These are phyloP conservation scores for Mortierella alpina DNA, from an alignment of 192 early-diverging fungal genomes.

Conservation along the genomic window DNA sequence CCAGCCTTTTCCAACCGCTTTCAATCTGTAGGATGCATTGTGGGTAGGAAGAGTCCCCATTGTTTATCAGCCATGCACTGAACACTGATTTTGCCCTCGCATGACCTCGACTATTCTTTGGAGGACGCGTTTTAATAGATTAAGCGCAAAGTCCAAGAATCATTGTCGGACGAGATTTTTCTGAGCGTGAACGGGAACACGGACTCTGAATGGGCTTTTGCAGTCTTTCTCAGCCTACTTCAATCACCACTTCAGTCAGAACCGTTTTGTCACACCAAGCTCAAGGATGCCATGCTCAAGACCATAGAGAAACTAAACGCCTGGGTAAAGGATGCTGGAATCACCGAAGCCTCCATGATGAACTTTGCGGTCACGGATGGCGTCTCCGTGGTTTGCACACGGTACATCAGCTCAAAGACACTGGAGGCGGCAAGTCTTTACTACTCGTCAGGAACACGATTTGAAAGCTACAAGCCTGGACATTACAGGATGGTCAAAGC, in stretches of 20 bases:
- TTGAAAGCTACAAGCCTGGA: constrained; percentile 66
- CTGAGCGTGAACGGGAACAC: constrained; percentile 80
- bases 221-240: constrained; percentile 79
- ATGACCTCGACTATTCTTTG: too few species aligned
- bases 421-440: constrained; percentile 77
- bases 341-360: constrained; percentile 66
- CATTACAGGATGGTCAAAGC: constrained; percentile 78
- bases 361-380: constrained; percentile 89
- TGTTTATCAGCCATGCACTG: too few species aligned
- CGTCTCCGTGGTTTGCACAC: constrained; percentile 74
- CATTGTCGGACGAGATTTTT: constrained; percentile 74
- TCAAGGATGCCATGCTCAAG: constrained; percentile 74
- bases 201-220: constrained; percentile 85
- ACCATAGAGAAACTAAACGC: constrained; percentile 77
- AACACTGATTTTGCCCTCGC: too few species aligned
- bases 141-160: constrained; percentile 72
- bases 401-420: constrained; percentile 74
- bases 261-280: constrained; percentile 64
- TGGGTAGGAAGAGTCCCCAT: too few species aligned
- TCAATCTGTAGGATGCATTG: too few species aligned
- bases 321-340: constrained; percentile 72
- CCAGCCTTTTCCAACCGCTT: too few species aligned
- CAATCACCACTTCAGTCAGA: constrained; percentile 42
- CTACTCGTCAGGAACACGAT: constrained; percentile 79
- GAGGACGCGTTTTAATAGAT: constrained; percentile 54